Base-by-base conservation (phyloP, 352 stramenopile species). In the Pythium dissotocum region DNA sequence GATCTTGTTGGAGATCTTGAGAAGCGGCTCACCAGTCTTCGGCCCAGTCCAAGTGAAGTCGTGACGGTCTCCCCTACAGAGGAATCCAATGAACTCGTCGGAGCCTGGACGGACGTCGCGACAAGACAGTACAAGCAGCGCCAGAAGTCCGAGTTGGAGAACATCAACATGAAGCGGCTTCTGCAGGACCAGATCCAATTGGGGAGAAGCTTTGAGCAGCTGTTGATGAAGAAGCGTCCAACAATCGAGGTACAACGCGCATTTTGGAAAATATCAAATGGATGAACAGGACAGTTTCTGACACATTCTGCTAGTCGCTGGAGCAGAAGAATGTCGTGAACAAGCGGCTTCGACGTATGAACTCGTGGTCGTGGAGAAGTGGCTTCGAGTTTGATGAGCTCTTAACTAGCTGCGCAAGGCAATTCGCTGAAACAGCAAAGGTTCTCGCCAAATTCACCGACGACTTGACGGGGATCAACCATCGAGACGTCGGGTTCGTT, bases 121-220 rank as follows among this genome's bases (percentile, higher is more conserved):
- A 40, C 42, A 33, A 42, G 33, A 36, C 63, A 69, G 54, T 26
- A 51, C 8, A 55, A 62, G n/a, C 54, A 69, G 40, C 53, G 63
- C n/a, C 54, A 69, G 14, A 36, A 26, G 0, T 36, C 54, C 30
- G 63, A 69, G 32, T 51, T 54, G 24, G 54, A 63, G 28, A 69
- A 69, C 24, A 59, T 38, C 28, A 48, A 58, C n/a, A 42, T 69
- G 1, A 59, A 60, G 32, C n/a, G 53, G 3, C 16, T 69, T 13
- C 55, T 69, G 0, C 42, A 69, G 53, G 63, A 69, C 1, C 51
- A 69, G 35, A 69, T 69, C 40, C 63, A 55, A 35, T 42, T 69
- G 8, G 63, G 49, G 30, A 61, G 55, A 21, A 55, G 54, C 24
- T 55, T 69, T 14, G 63, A 69, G n/a, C 63, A 55, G 2, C 32